Evolutionary conservation across 306 rosid genomes (phyloP).

Genomic region (Cicer yamashitae): DNA sequence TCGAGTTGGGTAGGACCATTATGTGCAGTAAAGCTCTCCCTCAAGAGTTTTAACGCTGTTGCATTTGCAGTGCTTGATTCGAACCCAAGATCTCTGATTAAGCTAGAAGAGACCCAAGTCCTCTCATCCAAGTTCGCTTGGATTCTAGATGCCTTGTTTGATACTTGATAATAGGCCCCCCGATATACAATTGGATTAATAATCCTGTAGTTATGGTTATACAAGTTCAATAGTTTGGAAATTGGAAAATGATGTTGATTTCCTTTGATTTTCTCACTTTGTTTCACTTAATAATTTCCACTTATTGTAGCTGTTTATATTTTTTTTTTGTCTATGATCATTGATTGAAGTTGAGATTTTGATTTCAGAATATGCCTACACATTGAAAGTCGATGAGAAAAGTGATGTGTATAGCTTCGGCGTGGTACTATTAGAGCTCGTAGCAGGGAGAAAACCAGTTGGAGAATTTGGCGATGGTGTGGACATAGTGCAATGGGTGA

Average conservation of each 20-base stretch:
- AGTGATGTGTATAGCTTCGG: conserved; percentile 93
- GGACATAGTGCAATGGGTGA: conserved; percentile 89
- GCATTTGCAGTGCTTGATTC: too few species aligned
- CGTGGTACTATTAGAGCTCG: conserved; percentile 77
- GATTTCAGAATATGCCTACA: conserved; percentile 86
- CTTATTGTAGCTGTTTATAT: background rate
- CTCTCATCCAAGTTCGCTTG: too few species aligned
- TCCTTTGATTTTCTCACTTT: conserved; percentile 7
- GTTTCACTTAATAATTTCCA: conserved; percentile 1
- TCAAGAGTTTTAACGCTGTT: too few species aligned
- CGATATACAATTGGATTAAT: conserved; percentile 20
- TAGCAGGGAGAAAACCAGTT: conserved; percentile 80
- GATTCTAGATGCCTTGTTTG: conserved; percentile 19
- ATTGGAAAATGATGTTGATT: conserved; percentile 13
- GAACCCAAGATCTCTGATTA: too few species aligned
- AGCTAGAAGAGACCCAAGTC: too few species aligned
- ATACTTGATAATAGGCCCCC: conserved; percentile 42
- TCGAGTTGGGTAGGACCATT: too few species aligned
- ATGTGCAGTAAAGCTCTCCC: too few species aligned
- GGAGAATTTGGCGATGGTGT: conserved; percentile 95
- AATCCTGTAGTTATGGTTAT: conserved; percentile 14
- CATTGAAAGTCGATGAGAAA: conserved; percentile 85
- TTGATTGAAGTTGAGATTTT: conserved; percentile 34
- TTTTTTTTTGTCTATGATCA: background rate
- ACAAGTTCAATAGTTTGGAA: background rate